phyloP scores from a whole-genome alignment of 1,139 yeast species.

The Yamadazyma sp. region DNA sequence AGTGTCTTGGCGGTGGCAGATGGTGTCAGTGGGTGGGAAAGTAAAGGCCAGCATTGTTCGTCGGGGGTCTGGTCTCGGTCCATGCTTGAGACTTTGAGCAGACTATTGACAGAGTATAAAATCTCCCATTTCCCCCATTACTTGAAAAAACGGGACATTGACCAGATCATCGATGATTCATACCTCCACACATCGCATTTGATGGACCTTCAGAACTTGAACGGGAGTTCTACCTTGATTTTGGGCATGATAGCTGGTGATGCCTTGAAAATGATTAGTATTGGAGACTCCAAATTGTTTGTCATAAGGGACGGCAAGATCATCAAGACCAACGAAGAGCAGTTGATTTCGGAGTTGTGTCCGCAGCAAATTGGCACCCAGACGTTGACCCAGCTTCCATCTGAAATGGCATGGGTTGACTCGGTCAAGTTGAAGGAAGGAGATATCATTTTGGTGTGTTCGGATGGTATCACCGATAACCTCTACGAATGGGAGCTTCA shows the following conservation, averaged over 20 bases:
- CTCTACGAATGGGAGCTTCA: slow-evolving; percentile 49
- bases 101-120: slow-evolving; percentile 49
- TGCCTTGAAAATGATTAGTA: slow-evolving; percentile 47
- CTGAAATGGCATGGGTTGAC: slow-evolving; percentile 51
- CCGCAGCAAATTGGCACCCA: slow-evolving; percentile 61
- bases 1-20: slow-evolving; percentile 59
- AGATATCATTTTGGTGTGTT: slow-evolving; percentile 49
- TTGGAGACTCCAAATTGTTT: slow-evolving; percentile 56
- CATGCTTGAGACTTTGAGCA: slow-evolving; percentile 52
- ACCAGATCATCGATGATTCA: slow-evolving; percentile 50
- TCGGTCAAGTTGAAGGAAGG: slow-evolving; percentile 38
- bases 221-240: slow-evolving; percentile 55
- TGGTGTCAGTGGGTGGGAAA: slow-evolving; percentile 64
- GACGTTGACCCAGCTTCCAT: slow-evolving; percentile 43
- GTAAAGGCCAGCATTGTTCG: slow-evolving; percentile 40
- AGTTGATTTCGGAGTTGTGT: slow-evolving; percentile 46
- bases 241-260: slow-evolving; percentile 54
- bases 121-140: slow-evolving; percentile 44
- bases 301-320: slow-evolving; percentile 50
- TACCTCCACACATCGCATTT: slow-evolving; percentile 52
- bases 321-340: slow-evolving; percentile 47
- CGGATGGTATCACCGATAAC: slow-evolving; percentile 59
- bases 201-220: slow-evolving; percentile 50
- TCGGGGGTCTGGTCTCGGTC: slow-evolving; percentile 59
- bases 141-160: slow-evolving; percentile 43